Evolutionary conservation across 176 grass and related monocot genomes (phyloP), one percentile per base, ranked within the genome.

Genomic region (Tuctoria greenei): DNA sequence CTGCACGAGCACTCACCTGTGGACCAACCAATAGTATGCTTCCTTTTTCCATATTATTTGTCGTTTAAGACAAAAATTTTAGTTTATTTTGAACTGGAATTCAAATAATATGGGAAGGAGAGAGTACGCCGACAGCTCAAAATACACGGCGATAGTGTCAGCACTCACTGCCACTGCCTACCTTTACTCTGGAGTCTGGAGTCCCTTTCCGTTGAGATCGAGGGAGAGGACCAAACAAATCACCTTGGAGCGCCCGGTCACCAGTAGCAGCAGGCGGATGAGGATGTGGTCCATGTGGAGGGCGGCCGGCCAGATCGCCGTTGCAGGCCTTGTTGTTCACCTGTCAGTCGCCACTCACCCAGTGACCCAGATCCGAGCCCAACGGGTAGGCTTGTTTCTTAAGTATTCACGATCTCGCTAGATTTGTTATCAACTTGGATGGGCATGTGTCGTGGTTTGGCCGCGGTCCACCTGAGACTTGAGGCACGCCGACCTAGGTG

Each of bases 1-100:
- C 12, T 68, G 66, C 66, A 28, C 66, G 66, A 68, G 66, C 66
- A 68, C 66, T 68, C 58, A 15, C 56, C n/a, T n/a, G n/a, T 24
- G 34, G 15, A 31, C 31, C 31, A 31, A 5, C 8, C 10, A 12
- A 55, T 2, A 8, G 39, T 41, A 41, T n/a, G n/a, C n/a, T n/a
- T n/a, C n/a, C n/a, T n/a, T n/a, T n/a, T n/a, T n/a, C n/a, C n/a
- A n/a, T n/a, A n/a, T n/a, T n/a, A n/a, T n/a, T n/a, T n/a, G n/a
- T n/a, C n/a, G n/a, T n/a, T n/a, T n/a, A n/a, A n/a, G n/a, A n/a
- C n/a, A n/a, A n/a, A n/a, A n/a, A n/a, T n/a, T n/a, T n/a, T n/a
- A n/a, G n/a, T n/a, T n/a, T n/a, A n/a, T n/a, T n/a, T n/a, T n/a
- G n/a, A n/a, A n/a, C n/a, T n/a, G n/a, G n/a, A n/a, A n/a, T n/a